Evolutionary conservation across 768 basidiomycete species (phyloP).

Genomic region (Sporobolomyces roseus): DNA sequence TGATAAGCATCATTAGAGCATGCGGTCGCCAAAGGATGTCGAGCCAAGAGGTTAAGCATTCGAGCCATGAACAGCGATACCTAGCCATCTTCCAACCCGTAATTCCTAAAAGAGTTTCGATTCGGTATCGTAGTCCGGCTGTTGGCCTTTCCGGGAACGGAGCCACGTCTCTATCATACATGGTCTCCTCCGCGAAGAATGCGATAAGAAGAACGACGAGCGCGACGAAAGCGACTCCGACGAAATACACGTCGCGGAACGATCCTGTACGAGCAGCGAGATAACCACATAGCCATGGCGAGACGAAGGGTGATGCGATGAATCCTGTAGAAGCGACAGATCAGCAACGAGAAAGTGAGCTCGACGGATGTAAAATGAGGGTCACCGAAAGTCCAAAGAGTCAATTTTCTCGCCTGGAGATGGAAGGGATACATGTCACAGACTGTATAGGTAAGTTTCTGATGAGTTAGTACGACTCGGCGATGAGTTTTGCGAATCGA

Average conservation of each 20-base stretch:
- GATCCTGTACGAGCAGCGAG: constrained; percentile 58
- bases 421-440: no score
- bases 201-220: constrained; percentile 59
- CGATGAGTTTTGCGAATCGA: no score
- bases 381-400: constrained; percentile 61
- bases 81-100: constrained; percentile 61
- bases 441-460: no score
- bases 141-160: constrained; percentile 54
- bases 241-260: constrained; percentile 40
- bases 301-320: constrained; percentile 57
- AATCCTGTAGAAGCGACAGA: no score
- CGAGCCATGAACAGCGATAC: constrained; percentile 57
- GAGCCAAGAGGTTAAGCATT: constrained; percentile 54
- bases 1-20: constrained; percentile 54
- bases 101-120: constrained; percentile 63
- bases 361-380: no score
- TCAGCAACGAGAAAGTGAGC: no score
- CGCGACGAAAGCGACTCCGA: constrained; percentile 60
- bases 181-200: constrained; percentile 63
- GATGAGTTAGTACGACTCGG: no score
- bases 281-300: constrained; percentile 65
- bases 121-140: constrained; percentile 55
- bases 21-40: constrained; percentile 65
- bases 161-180: constrained; percentile 56
- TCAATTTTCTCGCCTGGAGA: constrained; percentile 51